Base-by-base conservation (phyloP, 805 yeast species). In the Teunomyces stri region DNA sequence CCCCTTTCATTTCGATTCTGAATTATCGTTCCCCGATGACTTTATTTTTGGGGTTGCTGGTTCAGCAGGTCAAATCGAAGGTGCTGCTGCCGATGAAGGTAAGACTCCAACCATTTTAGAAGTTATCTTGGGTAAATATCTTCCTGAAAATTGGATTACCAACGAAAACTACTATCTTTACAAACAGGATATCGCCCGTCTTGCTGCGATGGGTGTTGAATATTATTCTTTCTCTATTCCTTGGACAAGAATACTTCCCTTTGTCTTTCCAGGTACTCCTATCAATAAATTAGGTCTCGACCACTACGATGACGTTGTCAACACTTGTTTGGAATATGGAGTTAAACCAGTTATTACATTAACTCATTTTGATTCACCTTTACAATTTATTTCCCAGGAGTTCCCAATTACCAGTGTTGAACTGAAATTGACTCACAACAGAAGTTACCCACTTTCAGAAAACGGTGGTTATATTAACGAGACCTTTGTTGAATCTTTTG, bases 61-160 rank as follows among this genome's bases (percentile, higher is more conserved):
- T 11, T 60, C 69, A 15, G 68, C 69, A n/a, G 58, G 61, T 28
- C 73, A 68, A 51, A 58, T 66, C 36, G 72, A 68, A 52, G 72
- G 72, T 21, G 69, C 72, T 9, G 58, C 60, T 29, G 60, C 61
- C 21, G 65, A 58, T 15, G 68, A 67, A 46, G 66, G 68, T 5
- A 55, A 65, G 39, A 55, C 63, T 2, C 72, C 70, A 9, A 51
- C 66, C 10, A 50, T 64, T 21, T 52, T 59, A 57, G 72, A 68
- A 48, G 44, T 53, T 22, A 37, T 58, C 5, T 20, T 25, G 6
- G 37, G 43, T 11, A 50, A 46, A 27, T 31, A 37, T n/a, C 43
- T 44, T 15, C 57, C 60, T 4, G 53, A 59, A 33, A 59, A 61
- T 41, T 55, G 49, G 30, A 51, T 62, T 31, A 58, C 69, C 11